Percentiles rank a stretch among this genome's conserved stretches.
Conservation (phyloP, 2,329 filamentous ascomycete genomes). For the Teratosphaeria zuluensis region DNA sequence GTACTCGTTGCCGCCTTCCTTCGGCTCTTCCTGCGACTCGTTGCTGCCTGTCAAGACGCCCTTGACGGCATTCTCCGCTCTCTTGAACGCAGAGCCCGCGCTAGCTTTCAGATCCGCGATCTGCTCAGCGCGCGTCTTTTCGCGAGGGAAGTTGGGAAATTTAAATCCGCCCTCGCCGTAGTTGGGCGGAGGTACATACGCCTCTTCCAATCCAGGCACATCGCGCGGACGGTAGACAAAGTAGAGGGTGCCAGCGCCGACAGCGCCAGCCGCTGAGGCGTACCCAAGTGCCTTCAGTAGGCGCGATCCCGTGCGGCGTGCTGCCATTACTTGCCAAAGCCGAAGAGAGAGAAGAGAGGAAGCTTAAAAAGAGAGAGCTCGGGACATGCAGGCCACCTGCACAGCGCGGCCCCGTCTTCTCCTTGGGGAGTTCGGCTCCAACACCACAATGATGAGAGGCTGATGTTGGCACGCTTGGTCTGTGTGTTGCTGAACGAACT, state of each 20-base stretch:
- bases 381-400: not conserved
- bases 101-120: slow-evolving; percentile 49
- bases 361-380: not conserved
- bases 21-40: slow-evolving; percentile 20
- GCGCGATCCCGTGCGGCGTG: slow-evolving; percentile 25
- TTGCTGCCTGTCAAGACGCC: slow-evolving; percentile 25
- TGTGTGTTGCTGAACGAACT: not conserved
- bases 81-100: slow-evolving; percentile 35
- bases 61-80: slow-evolving; percentile 36
- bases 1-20: slow-evolving; percentile 45
- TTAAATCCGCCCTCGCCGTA: slow-evolving; percentile 60
- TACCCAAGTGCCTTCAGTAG: slow-evolving; percentile 51
- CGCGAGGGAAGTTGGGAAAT: slow-evolving; percentile 55
- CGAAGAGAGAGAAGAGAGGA: not conserved
- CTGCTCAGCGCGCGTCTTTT: slow-evolving; percentile 55
- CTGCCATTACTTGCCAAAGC: slow-evolving; percentile 13
- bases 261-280: slow-evolving; percentile 44
- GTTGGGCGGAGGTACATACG: slow-evolving; percentile 60
- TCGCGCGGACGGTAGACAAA: slow-evolving; percentile 59
- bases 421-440: not conserved
- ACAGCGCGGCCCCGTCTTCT: not conserved
- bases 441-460: not conserved
- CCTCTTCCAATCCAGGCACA: slow-evolving; percentile 59
- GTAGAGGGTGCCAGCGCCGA: slow-evolving; percentile 50
- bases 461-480: not conserved